A percentile compares a stretch with the other conserved stretches of the same genome.
These are phyloP conservation scores for Penicillium sp. DNA, from an alignment of 2,329 filamentous ascomycete genomes.

Conservation along the genomic window DNA sequence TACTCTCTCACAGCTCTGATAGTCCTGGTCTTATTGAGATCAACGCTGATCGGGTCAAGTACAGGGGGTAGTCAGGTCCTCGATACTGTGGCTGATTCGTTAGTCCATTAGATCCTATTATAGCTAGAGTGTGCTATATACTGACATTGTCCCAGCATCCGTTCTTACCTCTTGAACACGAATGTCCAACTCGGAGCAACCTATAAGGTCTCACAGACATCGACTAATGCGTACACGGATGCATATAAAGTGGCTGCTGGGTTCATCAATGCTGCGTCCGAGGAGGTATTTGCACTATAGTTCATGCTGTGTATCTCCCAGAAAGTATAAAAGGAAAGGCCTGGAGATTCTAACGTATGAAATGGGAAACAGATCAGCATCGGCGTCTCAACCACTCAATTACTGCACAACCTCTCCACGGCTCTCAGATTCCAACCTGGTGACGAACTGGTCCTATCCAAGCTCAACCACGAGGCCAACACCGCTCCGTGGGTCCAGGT, in stretches of 20 bases:
- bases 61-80: slow-evolving; percentile 68
- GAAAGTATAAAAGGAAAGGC: not conserved
- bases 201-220: slow-evolving; percentile 60
- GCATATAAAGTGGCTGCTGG: slow-evolving; percentile 65
- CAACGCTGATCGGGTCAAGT: not conserved
- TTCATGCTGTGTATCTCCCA: not conserved
- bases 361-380: slow-evolving; percentile 39
- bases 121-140: not conserved
- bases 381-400: slow-evolving; percentile 71
- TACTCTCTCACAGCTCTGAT: not conserved
- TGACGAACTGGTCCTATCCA: slow-evolving; percentile 69
- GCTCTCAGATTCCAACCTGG: slow-evolving; percentile 55
- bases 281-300: slow-evolving; percentile 54
- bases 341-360: not conserved
- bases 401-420: slow-evolving; percentile 68
- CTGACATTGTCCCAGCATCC: slow-evolving; percentile 49
- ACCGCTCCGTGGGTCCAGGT: slow-evolving; percentile 71
- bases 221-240: slow-evolving; percentile 58
- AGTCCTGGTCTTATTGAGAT: not conserved
- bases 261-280: slow-evolving; percentile 66
- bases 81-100: slow-evolving; percentile 65
- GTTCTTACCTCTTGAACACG: slow-evolving; percentile 62
- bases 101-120: slow-evolving; percentile 27
- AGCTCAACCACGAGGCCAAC: slow-evolving; percentile 75
- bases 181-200: slow-evolving; percentile 76